phyloP scores from a whole-genome alignment of 164 flowering plant species.

The Stephania cephalantha region DNA sequence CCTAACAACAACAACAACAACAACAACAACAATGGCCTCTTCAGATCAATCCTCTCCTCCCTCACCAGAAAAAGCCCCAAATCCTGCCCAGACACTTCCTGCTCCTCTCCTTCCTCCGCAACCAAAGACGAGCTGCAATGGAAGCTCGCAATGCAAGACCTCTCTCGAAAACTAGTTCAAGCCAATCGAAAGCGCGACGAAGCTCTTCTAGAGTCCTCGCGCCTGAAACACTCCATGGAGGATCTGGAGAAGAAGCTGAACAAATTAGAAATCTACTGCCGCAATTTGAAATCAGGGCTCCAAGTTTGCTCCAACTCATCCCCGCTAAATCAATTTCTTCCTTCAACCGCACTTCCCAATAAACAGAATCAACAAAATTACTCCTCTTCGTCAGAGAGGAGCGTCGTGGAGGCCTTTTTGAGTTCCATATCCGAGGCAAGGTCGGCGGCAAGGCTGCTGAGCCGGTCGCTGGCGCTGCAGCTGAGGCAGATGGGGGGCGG shows the following conservation, averaged over 20 bases:
- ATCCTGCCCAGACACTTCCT: constrained; percentile 6
- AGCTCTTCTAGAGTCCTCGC: constrained; percentile 70
- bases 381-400: constrained; percentile 19
- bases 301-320: constrained; percentile 31
- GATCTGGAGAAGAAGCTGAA: constrained; percentile 85
- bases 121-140: constrained; percentile 56
- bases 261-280: constrained; percentile 75
- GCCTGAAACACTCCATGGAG: constrained; percentile 67
- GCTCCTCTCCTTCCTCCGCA: constrained; percentile 9
- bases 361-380: background rate
- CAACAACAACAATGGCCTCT: constrained; percentile 52
- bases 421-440: constrained; percentile 56
- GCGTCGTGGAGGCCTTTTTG: constrained; percentile 50
- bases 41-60: constrained; percentile 50
- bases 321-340: too few species aligned
- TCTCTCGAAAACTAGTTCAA: constrained; percentile 71
- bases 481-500: constrained; percentile 57
- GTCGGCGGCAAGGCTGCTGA: constrained; percentile 42
- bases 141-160: constrained; percentile 61
- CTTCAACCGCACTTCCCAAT: too few species aligned
- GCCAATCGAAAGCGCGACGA: constrained; percentile 73
- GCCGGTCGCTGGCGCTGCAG: constrained; percentile 54
- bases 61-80: constrained; percentile 55
- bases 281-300: constrained; percentile 59
- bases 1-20: constrained; percentile 5